Conservation (phyloP, 148 eudicot species). For the Vaccinium myrtillus region DNA sequence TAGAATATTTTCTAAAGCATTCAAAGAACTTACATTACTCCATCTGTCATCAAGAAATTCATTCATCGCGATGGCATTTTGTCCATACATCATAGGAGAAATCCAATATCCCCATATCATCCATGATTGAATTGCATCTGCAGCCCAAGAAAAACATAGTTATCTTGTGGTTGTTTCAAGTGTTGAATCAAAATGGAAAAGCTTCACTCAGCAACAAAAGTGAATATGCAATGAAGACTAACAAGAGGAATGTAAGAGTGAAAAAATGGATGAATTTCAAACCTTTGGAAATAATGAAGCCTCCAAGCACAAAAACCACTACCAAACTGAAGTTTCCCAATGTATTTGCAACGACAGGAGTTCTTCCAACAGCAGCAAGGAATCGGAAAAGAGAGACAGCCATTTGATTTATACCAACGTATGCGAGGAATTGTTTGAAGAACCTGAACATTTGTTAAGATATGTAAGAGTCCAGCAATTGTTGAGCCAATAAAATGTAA, state of each 20-base stretch:
- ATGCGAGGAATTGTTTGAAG: conserved; percentile 1
- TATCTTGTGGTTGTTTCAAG: no score
- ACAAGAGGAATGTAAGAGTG: not conserved
- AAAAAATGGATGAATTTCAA: not conserved
- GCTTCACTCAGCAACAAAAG: not conserved
- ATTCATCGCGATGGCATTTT: conserved; percentile 39
- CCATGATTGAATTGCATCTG: conserved; percentile 32
- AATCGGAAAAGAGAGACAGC: not conserved
- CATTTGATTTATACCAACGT: not conserved
- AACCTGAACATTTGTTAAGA: not conserved
- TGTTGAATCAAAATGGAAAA: not conserved
- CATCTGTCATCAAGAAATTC: conserved; percentile 40
- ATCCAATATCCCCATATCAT: conserved; percentile 42
- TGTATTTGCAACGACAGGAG: conserved; percentile 4
- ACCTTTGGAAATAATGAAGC: conserved; percentile 25
- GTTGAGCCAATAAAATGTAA: not conserved
- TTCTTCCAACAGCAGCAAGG: not conserved
- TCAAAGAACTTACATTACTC: conserved; percentile 29
- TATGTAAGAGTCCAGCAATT: not conserved
- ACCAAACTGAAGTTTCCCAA: conserved; percentile 2
- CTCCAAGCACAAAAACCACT: conserved; percentile 6
- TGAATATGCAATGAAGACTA: no score
- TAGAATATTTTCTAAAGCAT: not conserved
- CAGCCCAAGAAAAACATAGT: not conserved
- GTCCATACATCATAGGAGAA: conserved; percentile 48